Evolutionary conservation across 2,329 filamentous ascomycete genomes (phyloP).

Genomic region (Hymenoscyphus linearis): DNA sequence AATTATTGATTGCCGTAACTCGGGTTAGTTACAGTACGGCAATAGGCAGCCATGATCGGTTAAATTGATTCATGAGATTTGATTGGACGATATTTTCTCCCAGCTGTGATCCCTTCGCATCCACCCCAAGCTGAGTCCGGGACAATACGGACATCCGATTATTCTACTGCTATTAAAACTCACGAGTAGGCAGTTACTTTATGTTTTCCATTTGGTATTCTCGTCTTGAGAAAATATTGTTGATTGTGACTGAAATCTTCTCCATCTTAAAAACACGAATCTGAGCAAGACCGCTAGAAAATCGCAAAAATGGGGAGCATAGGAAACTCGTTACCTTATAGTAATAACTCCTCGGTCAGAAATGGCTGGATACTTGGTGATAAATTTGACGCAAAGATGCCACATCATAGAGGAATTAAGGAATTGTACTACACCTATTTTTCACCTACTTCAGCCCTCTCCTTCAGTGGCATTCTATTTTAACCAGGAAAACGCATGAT

Average conservation of each 20-base stretch:
- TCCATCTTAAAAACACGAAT: background rate
- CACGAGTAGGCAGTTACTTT: background rate
- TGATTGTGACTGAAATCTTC: background rate
- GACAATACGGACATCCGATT: background rate
- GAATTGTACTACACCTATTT: constrained; percentile 67
- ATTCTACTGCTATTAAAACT: background rate
- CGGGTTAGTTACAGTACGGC: no score
- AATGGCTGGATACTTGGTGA: constrained; percentile 7
- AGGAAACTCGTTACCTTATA: background rate
- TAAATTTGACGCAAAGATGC: constrained; percentile 12
- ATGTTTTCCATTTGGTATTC: background rate
- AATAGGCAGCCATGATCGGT: background rate
- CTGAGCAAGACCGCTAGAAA: background rate
- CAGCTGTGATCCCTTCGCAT: background rate
- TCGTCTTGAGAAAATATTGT: background rate
- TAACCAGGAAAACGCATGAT: background rate
- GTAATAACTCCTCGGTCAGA: background rate
- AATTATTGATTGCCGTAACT: no score
- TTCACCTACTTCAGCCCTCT: background rate
- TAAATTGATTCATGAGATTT: background rate
- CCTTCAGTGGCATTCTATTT: background rate
- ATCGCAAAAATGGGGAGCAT: background rate
- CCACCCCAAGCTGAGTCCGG: background rate
- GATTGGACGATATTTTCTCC: background rate
- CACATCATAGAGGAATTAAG: constrained; percentile 39